These are phyloP conservation scores for Melastoma candidum DNA, from an alignment of 441 rosid genomes.

Conservation along the genomic window DNA sequence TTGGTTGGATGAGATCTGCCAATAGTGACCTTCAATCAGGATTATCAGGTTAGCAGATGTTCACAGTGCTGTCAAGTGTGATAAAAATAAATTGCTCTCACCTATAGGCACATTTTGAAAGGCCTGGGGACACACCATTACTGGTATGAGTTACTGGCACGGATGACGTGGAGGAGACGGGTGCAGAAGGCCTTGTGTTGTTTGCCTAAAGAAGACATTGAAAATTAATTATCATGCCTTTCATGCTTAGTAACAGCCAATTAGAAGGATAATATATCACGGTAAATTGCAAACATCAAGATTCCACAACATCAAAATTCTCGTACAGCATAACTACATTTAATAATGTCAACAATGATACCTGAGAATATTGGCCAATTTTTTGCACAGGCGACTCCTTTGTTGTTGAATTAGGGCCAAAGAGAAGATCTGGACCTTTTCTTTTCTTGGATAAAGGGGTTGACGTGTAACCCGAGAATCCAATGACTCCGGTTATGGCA, in stretches of 20 bases:
- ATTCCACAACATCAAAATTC: neutral
- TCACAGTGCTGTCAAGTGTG: neutral
- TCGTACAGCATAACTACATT: neutral
- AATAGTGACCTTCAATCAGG: constrained; percentile 70
- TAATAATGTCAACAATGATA: constrained; percentile 14
- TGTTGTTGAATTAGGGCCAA: constrained; percentile 16
- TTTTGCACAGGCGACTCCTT: constrained; percentile 22
- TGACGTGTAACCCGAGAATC: constrained; percentile 41
- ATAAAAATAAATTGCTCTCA: constrained; percentile 14
- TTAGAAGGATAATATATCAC: neutral
- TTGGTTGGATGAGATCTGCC: constrained; percentile 90
- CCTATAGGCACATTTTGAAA: constrained; percentile 47
- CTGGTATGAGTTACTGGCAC: constrained; percentile 22
- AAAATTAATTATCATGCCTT: constrained; percentile 1
- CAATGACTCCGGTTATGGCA: constrained; percentile 38
- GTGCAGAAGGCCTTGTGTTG: constrained; percentile 16
- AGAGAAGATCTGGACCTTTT: constrained; percentile 36
- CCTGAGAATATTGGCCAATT: constrained; percentile 36
- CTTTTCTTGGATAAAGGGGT: constrained; percentile 41
- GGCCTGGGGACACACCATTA: constrained; percentile 26
- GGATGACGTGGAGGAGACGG: constrained; percentile 20
- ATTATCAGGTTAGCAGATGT: constrained; percentile 17
- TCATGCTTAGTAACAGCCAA: neutral
- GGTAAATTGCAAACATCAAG: neutral
- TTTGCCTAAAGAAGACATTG: constrained; percentile 25